phyloP scores from a whole-genome alignment of 2,329 filamentous ascomycete species.

The Colletotrichum lentis region DNA sequence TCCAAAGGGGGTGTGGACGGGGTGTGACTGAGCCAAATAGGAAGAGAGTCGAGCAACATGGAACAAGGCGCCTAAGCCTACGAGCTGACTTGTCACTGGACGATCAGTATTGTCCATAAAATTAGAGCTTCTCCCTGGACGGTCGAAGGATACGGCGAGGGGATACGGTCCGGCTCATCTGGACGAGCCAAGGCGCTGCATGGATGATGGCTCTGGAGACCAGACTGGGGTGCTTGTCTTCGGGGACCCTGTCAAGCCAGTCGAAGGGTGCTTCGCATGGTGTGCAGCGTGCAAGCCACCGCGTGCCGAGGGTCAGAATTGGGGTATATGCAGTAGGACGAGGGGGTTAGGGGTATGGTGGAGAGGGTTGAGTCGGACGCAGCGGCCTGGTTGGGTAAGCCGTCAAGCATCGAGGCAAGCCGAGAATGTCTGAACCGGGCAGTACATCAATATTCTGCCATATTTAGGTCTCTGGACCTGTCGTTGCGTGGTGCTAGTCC shows the following conservation, averaged over 20 bases:
- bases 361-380: conserved; percentile 18
- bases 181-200: conserved; percentile 38
- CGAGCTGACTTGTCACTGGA: conserved; percentile 55
- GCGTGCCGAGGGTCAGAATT: conserved; percentile 38
- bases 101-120: conserved; percentile 51
- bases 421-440: conserved; percentile 26
- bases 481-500: conserved; percentile 17
- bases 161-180: conserved; percentile 40
- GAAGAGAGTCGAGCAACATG: conserved; percentile 46
- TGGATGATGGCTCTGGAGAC: conserved; percentile 18
- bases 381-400: conserved; percentile 33
- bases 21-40: conserved; percentile 51
- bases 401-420: conserved; percentile 33
- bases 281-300: conserved; percentile 37
- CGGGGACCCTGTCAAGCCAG: conserved; percentile 33
- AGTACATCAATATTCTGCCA: conserved; percentile 39
- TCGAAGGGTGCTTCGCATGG: conserved; percentile 18
- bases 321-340: conserved; percentile 32
- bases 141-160: conserved; percentile 36
- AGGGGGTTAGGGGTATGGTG: conserved; percentile 29
- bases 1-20: conserved; percentile 40
- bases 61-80: conserved; percentile 55
- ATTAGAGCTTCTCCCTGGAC: conserved; percentile 49
- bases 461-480: conserved; percentile 32
- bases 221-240: conserved; percentile 34